These are phyloP conservation scores for Leishmania martiniquensis DNA, from an alignment of 208 protist species.

Conservation along the genomic window DNA sequence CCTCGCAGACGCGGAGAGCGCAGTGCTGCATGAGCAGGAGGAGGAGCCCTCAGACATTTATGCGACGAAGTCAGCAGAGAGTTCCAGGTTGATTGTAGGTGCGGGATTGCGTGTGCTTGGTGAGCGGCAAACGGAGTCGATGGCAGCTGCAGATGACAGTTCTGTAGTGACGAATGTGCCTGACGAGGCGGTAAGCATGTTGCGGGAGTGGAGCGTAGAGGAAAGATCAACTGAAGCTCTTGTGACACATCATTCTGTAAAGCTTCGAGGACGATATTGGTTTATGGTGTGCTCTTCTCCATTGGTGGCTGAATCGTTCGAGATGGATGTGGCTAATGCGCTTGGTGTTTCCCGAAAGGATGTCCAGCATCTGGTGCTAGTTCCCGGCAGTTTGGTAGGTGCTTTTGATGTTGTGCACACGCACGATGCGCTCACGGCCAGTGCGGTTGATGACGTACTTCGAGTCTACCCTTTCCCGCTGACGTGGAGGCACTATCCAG, in stretches of 20 bases:
- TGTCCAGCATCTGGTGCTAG: slow-evolving; percentile 23
- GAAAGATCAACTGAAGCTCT: accelerated
- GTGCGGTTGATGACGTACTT: slow-evolving; percentile 13
- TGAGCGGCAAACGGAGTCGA: too few species aligned
- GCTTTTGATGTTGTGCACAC: slow-evolving; percentile 36
- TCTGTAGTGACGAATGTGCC: too few species aligned
- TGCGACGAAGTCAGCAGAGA: too few species aligned
- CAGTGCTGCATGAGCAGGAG: neutral
- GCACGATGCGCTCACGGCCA: neutral
- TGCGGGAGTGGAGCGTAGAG: neutral
- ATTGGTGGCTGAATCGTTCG: slow-evolving; percentile 17
- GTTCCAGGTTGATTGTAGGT: too few species aligned
- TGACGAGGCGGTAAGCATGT: neutral
- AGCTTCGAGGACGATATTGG: slow-evolving; percentile 15
- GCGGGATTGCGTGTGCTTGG: too few species aligned
- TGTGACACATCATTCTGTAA: slow-evolving; percentile 4
- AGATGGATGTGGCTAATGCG: slow-evolving; percentile 35
- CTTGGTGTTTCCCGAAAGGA: slow-evolving; percentile 16
- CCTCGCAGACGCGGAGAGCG: neutral
- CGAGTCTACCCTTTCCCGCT: slow-evolving; percentile 30
- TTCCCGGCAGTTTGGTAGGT: slow-evolving; percentile 23
- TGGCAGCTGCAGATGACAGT: too few species aligned
- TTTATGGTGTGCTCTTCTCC: neutral
- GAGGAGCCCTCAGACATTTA: too few species aligned
- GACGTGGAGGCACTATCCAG: slow-evolving; percentile 31